Evolutionary conservation across 2,329 filamentous ascomycete genomes (phyloP).

Genomic region (Penicillium expansum): DNA sequence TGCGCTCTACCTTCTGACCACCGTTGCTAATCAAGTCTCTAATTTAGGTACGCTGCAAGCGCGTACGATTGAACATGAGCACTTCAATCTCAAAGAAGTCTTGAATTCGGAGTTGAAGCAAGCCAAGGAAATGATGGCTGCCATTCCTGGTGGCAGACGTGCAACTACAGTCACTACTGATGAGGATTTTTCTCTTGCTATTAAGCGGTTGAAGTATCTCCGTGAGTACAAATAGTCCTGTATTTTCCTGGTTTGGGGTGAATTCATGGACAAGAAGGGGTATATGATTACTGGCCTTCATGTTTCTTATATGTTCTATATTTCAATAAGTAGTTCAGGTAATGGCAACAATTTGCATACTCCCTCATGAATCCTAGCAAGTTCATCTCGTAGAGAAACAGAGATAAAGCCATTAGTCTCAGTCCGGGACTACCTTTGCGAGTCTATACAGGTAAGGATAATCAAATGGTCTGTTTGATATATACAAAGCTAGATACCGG

Average conservation of each 20-base stretch:
- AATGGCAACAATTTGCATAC: background rate
- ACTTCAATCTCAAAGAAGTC: background rate
- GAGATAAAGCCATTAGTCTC: background rate
- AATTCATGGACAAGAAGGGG: background rate
- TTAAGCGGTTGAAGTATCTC: conserved; percentile 6
- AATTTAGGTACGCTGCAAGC: background rate
- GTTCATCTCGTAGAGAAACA: background rate
- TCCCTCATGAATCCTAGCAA: background rate
- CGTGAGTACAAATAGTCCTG: background rate
- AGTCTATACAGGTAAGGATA: background rate
- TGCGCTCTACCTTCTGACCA: background rate
- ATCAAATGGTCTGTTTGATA: background rate
- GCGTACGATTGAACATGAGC: background rate
- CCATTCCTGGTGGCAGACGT: conserved; percentile 4
- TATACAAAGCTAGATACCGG: background rate
- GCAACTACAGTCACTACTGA: background rate
- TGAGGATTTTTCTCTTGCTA: conserved; percentile 3
- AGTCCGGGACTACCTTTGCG: background rate
- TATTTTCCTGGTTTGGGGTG: no score
- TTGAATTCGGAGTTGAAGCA: conserved; percentile 2
- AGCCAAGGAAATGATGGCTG: background rate
- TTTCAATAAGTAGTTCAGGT: background rate
- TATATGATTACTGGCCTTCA: background rate
- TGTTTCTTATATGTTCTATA: background rate
- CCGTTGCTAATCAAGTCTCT: background rate